Evolutionary conservation across 2,329 filamentous ascomycete genomes (phyloP).

Genomic region (Ceratocystis ficicola): DNA sequence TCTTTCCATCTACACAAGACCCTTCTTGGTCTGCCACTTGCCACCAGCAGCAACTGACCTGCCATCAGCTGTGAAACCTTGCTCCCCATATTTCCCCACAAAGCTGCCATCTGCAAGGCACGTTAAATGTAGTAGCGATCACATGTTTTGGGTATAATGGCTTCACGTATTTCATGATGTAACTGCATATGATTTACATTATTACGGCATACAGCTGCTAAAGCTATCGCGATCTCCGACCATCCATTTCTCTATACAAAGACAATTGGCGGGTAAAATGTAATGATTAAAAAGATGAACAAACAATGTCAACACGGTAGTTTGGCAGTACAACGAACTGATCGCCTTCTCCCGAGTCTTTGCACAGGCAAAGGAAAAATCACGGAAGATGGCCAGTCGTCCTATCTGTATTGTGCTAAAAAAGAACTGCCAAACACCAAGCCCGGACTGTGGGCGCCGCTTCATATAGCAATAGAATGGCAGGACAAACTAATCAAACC

Average conservation of each 20-base stretch:
- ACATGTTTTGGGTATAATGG: background rate
- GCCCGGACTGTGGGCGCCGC: constrained; percentile 10
- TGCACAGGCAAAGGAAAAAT: background rate
- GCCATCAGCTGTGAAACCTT: background rate
- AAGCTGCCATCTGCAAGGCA: constrained; percentile 7
- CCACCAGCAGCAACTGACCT: background rate
- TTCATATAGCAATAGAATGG: background rate
- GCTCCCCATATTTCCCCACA: background rate
- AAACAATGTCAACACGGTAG: constrained; percentile 2
- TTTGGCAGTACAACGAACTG: background rate
- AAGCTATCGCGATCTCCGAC: background rate
- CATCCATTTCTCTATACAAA: background rate
- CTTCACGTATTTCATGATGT: background rate
- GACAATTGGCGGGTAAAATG: no score
- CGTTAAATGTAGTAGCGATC: background rate
- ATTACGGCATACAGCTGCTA: no score
- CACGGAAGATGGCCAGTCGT: background rate
- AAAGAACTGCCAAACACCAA: constrained; percentile 1
- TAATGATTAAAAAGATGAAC: background rate
- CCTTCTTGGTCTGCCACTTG: background rate
- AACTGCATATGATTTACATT: background rate
- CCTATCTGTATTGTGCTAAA: background rate
- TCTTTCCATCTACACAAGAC: no score
- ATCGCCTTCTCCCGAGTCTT: background rate
- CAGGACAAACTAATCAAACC: background rate